Evolutionary conservation across 768 basidiomycete species (phyloP).

Genomic region (Favolaschia claudopus): DNA sequence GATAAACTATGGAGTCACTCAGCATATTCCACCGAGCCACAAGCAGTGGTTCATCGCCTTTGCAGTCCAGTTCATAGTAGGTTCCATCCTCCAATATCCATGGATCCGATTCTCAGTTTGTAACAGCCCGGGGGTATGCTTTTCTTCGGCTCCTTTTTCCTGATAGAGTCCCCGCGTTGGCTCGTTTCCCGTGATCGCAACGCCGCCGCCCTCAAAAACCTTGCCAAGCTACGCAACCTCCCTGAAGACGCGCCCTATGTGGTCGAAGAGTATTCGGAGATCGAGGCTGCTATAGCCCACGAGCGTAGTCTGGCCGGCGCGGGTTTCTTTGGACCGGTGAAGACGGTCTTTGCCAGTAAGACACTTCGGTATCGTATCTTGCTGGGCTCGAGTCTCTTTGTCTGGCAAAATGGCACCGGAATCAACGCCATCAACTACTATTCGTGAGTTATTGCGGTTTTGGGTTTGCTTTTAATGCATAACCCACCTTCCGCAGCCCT

Average conservation of each 20-base stretch:
- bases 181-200: slow-evolving; percentile 45
- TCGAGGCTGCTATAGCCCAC: slow-evolving; percentile 40
- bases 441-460: slow-evolving; percentile 31
- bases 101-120: neutral
- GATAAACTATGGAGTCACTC: slow-evolving; percentile 47
- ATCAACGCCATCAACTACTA: slow-evolving; percentile 57
- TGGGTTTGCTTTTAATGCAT: neutral
- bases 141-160: slow-evolving; percentile 40
- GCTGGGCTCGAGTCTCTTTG: slow-evolving; percentile 47
- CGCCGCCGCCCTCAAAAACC: slow-evolving; percentile 38
- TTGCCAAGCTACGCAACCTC: slow-evolving; percentile 42
- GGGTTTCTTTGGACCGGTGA: slow-evolving; percentile 42
- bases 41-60: slow-evolving; percentile 48
- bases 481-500: slow-evolving; percentile 34
- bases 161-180: slow-evolving; percentile 47
- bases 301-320: slow-evolving; percentile 43
- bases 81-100: neutral
- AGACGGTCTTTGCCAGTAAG: slow-evolving; percentile 38
- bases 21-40: slow-evolving; percentile 36
- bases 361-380: slow-evolving; percentile 42
- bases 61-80: slow-evolving; percentile 46
- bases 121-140: slow-evolving; percentile 42
- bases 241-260: slow-evolving; percentile 39
- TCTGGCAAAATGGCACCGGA: slow-evolving; percentile 55
- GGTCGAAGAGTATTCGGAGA: slow-evolving; percentile 40